Evolutionary conservation across 2,329 filamentous ascomycete species (phyloP).

Genomic region (Fusarium annulatum): DNA sequence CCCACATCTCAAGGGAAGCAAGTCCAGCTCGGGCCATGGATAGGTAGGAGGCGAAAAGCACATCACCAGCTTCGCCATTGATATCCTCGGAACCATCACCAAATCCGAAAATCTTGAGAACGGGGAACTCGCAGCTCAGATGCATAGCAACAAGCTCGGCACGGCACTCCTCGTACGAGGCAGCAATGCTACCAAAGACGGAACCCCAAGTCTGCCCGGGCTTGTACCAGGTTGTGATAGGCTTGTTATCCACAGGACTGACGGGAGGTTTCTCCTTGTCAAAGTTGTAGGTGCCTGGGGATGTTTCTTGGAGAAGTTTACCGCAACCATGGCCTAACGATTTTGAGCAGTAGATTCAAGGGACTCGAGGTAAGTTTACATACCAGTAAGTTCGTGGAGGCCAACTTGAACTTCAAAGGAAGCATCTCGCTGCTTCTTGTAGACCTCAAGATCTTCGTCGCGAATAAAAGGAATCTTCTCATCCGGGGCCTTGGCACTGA

Average conservation of each 20-base stretch:
- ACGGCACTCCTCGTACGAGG: conserved; percentile 92
- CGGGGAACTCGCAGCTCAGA: conserved; percentile 86
- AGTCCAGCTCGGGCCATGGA: conserved; percentile 95
- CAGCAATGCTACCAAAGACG: conserved; percentile 88
- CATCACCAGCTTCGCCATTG: conserved; percentile 80
- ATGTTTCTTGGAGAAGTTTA: conserved; percentile 91
- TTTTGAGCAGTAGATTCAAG: conserved; percentile 24
- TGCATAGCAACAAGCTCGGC: conserved; percentile 96
- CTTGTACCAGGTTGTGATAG: conserved; percentile 87
- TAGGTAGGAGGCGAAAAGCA: conserved; percentile 89
- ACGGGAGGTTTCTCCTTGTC: conserved; percentile 83
- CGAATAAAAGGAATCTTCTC: conserved; percentile 93
- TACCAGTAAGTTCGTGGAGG: conserved; percentile 82
- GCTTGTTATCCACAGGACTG: conserved; percentile 81
- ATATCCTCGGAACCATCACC: conserved; percentile 81
- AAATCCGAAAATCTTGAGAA: conserved; percentile 91
- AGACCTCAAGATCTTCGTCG: conserved; percentile 80
- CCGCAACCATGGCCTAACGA: conserved; percentile 83
- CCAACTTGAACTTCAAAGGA: conserved; percentile 97
- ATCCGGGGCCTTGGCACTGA: conserved; percentile 90
- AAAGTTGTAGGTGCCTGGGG: conserved; percentile 87
- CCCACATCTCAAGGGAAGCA: conserved; percentile 91
- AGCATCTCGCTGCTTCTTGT: conserved; percentile 83
- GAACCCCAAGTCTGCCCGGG: conserved; percentile 95
- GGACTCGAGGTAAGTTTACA: conserved; percentile 3